Evolutionary conservation across 306 rosid genomes (phyloP).

Genomic region (Datisca glomerata): DNA sequence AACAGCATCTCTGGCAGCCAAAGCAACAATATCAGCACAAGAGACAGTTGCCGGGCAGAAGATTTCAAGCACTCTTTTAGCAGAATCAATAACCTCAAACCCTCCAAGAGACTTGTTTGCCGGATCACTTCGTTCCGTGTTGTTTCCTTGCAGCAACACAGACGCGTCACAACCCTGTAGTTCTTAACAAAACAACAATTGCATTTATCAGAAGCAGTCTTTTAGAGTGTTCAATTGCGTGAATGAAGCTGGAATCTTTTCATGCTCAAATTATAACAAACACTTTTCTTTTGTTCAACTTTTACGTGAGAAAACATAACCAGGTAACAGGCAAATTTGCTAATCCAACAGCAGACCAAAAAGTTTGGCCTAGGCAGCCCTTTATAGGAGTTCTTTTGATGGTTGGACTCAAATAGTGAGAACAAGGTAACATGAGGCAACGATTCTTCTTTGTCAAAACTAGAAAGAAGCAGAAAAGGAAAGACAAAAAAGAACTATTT

Average conservation of each 20-base stretch:
- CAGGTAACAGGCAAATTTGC: too few relatives aligned
- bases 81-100: slow-evolving; percentile 59
- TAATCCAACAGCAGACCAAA: too few relatives aligned
- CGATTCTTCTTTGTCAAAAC: too few relatives aligned
- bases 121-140: slow-evolving; percentile 70
- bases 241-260: not conserved
- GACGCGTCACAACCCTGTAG: slow-evolving; percentile 88
- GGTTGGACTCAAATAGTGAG: too few relatives aligned
- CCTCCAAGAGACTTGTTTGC: slow-evolving; percentile 78
- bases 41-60: slow-evolving; percentile 80
- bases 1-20: slow-evolving; percentile 92
- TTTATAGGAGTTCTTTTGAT: too few relatives aligned
- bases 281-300: too few relatives aligned
- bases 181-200: not conserved
- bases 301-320: too few relatives aligned
- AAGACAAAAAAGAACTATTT: too few relatives aligned
- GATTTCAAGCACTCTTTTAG: slow-evolving; percentile 49
- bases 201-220: not conserved
- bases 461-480: too few relatives aligned
- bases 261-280: not conserved
- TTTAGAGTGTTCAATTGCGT: not conserved
- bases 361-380: too few relatives aligned
- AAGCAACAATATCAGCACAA: slow-evolving; percentile 78
- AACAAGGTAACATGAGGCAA: too few relatives aligned
- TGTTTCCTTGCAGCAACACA: slow-evolving; percentile 62